Percentiles rank a stretch among this genome's conserved stretches.
These are phyloP conservation scores for Fragaria iinumae DNA, from an alignment of 306 rosid species.

Conservation along the genomic window DNA sequence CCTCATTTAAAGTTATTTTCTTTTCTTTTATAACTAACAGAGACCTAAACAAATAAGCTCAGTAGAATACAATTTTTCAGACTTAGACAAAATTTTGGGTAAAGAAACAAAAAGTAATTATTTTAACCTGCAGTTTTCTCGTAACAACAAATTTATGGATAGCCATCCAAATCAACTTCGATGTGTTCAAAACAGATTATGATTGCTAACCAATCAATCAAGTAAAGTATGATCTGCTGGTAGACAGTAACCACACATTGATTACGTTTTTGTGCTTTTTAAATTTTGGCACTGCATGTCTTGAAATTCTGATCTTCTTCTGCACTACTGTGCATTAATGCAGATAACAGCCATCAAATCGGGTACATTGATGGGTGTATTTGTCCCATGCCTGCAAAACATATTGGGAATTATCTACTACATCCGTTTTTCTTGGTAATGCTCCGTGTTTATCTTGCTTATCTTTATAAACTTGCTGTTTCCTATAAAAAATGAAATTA, in stretches of 20 bases:
- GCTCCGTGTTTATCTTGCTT: slow-evolving; percentile 13
- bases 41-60: not conserved
- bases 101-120: not conserved
- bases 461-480: not conserved
- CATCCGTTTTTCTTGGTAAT: slow-evolving; percentile 96
- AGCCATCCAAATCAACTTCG: not conserved
- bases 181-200: not conserved
- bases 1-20: not conserved
- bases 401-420: slow-evolving; percentile 98
- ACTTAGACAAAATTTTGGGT: not conserved
- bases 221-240: not conserved
- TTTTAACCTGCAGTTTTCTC: not conserved
- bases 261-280: not conserved
- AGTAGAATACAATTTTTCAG: not conserved
- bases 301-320: slow-evolving; percentile 14
- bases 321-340: slow-evolving; percentile 32
- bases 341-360: slow-evolving; percentile 64
- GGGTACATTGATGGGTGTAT: slow-evolving; percentile 99
- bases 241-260: not conserved
- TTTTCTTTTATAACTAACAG: not conserved
- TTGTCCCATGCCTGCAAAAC: slow-evolving; percentile 92
- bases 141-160: not conserved
- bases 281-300: not conserved
- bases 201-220: not conserved
- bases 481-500: not conserved